A percentile compares a stretch with the other conserved stretches of the same genome.
Evolutionary conservation across 1,284 basidiomycete genomes (phyloP).

Genomic region (Athelia psychrophila): DNA sequence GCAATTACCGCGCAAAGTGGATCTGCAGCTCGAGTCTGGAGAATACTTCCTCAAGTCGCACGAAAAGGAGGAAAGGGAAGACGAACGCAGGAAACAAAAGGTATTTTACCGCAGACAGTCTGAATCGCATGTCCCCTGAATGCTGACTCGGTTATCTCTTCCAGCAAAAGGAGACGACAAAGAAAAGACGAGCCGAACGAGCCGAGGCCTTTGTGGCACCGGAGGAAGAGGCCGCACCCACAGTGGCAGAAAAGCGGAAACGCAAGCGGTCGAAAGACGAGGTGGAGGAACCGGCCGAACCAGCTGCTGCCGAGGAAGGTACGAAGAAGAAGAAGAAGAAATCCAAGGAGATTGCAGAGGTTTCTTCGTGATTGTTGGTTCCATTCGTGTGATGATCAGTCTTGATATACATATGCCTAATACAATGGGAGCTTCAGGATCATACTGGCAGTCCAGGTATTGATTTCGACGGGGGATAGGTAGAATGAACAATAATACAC

Average conservation of each 20-base stretch:
- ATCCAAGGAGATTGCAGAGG: conserved; percentile 10
- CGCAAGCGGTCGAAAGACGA: conserved; percentile 35
- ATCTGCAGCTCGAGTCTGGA: conserved; percentile 92
- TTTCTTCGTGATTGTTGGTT: neutral
- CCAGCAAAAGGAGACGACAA: conserved; percentile 74
- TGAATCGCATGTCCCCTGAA: neutral
- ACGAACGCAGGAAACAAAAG: conserved; percentile 67
- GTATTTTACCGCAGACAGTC: conserved; percentile 30
- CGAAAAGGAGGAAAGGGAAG: conserved; percentile 72
- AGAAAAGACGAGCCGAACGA: conserved; percentile 70
- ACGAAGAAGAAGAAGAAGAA: conserved; percentile 31
- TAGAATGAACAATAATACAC: too few relatives aligned
- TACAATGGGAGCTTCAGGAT: too few relatives aligned
- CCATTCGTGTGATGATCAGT: too few relatives aligned
- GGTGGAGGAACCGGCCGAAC: conserved; percentile 6
- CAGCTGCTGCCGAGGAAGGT: conserved; percentile 13
- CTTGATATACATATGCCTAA: too few relatives aligned
- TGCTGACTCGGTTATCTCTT: neutral
- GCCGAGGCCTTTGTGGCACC: conserved; percentile 87
- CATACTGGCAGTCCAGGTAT: too few relatives aligned
- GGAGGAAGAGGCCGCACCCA: conserved; percentile 63
- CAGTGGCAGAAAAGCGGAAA: conserved; percentile 76
- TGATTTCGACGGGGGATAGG: too few relatives aligned
- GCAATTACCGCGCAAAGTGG: conserved; percentile 92
- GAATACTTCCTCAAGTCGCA: conserved; percentile 96